Percentiles rank a stretch among this genome's conserved stretches.
Conservation (phyloP, 176 grass and related monocot species). For the Guadua angustifolia region DNA sequence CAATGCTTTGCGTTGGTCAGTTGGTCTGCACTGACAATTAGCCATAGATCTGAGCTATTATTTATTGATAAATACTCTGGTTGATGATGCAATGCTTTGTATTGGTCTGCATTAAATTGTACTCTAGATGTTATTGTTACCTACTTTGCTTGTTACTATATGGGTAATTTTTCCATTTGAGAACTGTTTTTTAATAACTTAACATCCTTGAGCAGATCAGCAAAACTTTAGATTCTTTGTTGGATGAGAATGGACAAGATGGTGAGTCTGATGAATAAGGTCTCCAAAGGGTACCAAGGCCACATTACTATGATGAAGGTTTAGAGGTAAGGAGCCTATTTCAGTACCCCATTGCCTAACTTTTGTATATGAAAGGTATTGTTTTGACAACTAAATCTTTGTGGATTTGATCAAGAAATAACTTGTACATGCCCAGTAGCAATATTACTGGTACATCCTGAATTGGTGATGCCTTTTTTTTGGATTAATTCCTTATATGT, state of each 20-base stretch:
- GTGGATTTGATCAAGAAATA: slow-evolving; percentile 47
- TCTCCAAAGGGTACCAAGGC: slow-evolving; percentile 34
- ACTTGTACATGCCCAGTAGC: background rate
- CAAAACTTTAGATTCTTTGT: slow-evolving; percentile 56
- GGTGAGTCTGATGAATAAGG: slow-evolving; percentile 53
- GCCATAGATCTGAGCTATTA: background rate
- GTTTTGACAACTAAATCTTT: slow-evolving; percentile 27
- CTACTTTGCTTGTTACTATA: background rate
- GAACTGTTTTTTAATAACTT: background rate
- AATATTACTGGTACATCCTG: background rate
- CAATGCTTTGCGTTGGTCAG: background rate
- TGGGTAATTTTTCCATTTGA: background rate
- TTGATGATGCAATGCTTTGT: background rate
- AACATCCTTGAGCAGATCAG: slow-evolving; percentile 60
- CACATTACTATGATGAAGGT: slow-evolving; percentile 60
- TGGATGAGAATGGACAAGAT: slow-evolving; percentile 57
- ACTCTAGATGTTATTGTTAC: background rate
- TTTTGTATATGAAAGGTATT: background rate
- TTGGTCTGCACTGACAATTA: background rate
- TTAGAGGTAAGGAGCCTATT: slow-evolving; percentile 52
- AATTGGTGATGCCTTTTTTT: slow-evolving; percentile 2
- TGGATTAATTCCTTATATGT: too few species aligned
- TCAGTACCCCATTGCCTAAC: background rate
- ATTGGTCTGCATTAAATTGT: background rate
- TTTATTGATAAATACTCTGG: background rate